phyloP scores from a whole-genome alignment of 768 basidiomycete genomes.

The Dacryopinax spathularia region DNA sequence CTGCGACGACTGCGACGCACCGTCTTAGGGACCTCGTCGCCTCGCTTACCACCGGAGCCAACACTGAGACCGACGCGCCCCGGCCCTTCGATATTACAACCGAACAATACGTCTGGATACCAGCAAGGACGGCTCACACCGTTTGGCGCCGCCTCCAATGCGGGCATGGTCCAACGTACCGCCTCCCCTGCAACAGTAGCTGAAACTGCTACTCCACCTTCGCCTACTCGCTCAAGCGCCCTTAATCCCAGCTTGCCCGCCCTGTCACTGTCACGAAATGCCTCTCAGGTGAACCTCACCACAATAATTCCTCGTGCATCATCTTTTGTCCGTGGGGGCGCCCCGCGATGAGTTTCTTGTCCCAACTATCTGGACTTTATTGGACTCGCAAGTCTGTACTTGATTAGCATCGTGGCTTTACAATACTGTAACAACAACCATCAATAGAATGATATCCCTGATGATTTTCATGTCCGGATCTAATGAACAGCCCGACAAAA shows the following conservation, averaged over 20 bases:
- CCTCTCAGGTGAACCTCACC: constrained; percentile 19
- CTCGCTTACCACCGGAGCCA: neutral
- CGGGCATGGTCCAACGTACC: neutral
- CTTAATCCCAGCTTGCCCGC: constrained; percentile 7
- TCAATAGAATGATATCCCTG: neutral
- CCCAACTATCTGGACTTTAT: constrained; percentile 1
- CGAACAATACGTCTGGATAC: neutral
- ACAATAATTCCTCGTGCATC: constrained; percentile 13
- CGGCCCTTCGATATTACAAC: neutral
- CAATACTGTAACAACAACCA: neutral
- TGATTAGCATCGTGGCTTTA: neutral
- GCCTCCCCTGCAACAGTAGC: neutral
- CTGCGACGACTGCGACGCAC: neutral
- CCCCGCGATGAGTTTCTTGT: constrained; percentile 7
- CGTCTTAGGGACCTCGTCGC: neutral
- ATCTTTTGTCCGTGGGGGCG: constrained; percentile 4
- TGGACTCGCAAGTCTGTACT: neutral
- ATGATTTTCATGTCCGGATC: neutral
- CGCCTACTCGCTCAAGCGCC: constrained; percentile 2
- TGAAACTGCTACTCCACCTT: neutral
- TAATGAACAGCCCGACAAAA: neutral
- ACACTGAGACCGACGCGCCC: neutral
- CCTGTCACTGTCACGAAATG: constrained; percentile 18
- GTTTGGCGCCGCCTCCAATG: neutral
- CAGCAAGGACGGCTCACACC: neutral